A percentile compares a stretch with the other conserved stretches of the same genome.
Evolutionary conservation across 129 eudicot species (phyloP).

Genomic region (Dittrichia graveolens): DNA sequence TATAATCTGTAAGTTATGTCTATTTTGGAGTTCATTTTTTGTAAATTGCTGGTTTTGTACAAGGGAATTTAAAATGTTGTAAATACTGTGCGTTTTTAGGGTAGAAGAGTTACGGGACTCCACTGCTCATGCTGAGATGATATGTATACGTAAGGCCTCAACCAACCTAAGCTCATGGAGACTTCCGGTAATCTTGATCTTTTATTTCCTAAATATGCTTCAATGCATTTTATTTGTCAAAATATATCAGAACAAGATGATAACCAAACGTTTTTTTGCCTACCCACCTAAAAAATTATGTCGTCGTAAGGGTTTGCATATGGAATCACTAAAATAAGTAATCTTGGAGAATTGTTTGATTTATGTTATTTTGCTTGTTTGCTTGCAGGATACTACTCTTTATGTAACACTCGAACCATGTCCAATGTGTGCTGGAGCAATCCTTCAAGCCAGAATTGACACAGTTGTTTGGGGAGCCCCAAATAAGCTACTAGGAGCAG

Average conservation of each 20-base stretch:
- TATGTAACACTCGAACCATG: conserved; percentile 97
- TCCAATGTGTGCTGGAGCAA: conserved; percentile 98
- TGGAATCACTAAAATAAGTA: not conserved
- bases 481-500: conserved; percentile 92
- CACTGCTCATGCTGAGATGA: conserved; percentile 97
- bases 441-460: conserved; percentile 85
- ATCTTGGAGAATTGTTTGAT: not conserved
- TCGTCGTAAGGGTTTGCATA: not conserved
- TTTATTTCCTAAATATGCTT: not conserved
- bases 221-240: not conserved
- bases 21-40: not conserved
- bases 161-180: conserved; percentile 75
- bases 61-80: conserved; percentile 6
- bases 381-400: conserved; percentile 73
- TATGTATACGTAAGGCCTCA: conserved; percentile 84
- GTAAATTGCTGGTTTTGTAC: conserved; percentile 12
- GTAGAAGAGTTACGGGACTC: conserved; percentile 89
- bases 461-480: conserved; percentile 98
- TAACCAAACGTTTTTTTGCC: conserved; percentile 4
- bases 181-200: conserved; percentile 54
- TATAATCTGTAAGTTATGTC: conserved; percentile 67
- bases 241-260: not conserved
- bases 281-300: not conserved
- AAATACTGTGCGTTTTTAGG: conserved; percentile 45
- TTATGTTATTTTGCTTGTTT: conserved; percentile 6